Percentiles rank a stretch among this genome's conserved stretches.
phyloP scores from a whole-genome alignment of 2,329 filamentous ascomycete species.

The Stenocarpella maydis region DNA sequence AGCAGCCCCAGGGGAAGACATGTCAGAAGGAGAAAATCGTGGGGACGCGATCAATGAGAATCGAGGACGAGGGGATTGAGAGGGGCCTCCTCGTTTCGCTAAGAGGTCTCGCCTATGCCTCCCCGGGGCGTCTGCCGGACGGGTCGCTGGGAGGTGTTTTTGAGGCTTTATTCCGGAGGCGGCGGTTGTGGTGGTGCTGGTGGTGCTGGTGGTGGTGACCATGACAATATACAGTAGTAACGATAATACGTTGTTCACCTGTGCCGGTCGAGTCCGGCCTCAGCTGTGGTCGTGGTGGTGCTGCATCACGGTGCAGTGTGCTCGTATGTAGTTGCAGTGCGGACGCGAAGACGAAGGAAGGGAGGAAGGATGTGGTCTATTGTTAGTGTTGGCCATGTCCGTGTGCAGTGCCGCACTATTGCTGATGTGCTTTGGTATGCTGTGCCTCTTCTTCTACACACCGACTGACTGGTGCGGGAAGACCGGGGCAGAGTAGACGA shows the following conservation, averaged over 20 bases:
- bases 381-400: not conserved
- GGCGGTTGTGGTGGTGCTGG: not conserved
- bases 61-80: constrained; percentile 3
- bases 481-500: constrained; percentile 3
- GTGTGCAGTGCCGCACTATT: not conserved
- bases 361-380: too few species aligned
- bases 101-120: constrained; percentile 18
- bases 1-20: not conserved
- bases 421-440: constrained; percentile 10
- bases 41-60: constrained; percentile 2
- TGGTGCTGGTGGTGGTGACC: not conserved
- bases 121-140: constrained; percentile 8
- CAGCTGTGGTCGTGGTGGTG: too few species aligned
- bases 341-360: not conserved
- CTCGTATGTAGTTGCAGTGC: not conserved
- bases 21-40: not conserved
- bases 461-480: constrained; percentile 31
- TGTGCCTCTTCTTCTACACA: constrained; percentile 22
- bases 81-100: constrained; percentile 19
- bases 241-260: too few species aligned
- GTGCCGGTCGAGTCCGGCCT: too few species aligned
- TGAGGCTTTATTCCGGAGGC: constrained; percentile 8
- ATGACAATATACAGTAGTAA: too few species aligned
- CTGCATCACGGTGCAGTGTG: too few species aligned
- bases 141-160: constrained; percentile 10